Evolutionary conservation across 2,329 filamentous ascomycete genomes (phyloP).

Genomic region (Didymella keratinophila): DNA sequence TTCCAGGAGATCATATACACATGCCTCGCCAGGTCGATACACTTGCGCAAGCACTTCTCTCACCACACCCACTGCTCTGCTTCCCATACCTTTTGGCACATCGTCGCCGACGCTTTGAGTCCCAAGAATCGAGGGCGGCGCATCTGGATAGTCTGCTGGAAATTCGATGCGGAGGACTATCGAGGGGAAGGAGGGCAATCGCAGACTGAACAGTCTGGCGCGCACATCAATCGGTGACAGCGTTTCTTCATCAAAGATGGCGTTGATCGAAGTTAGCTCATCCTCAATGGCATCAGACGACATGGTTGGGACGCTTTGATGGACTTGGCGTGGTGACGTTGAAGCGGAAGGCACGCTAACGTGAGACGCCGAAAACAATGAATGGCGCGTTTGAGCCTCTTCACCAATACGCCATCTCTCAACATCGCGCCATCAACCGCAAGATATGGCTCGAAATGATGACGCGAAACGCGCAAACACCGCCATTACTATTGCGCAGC

Average conservation of each 20-base stretch:
- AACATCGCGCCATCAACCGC: constrained; percentile 14
- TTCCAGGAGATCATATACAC: constrained; percentile 90
- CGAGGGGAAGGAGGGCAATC: constrained; percentile 69
- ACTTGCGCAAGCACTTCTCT: constrained; percentile 70
- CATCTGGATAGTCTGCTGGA: constrained; percentile 75
- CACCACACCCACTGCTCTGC: constrained; percentile 73
- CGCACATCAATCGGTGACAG: constrained; percentile 52
- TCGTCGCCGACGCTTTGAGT: constrained; percentile 78
- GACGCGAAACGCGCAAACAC: constrained; percentile 35
- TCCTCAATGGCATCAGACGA: constrained; percentile 64
- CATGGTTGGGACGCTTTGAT: constrained; percentile 24
- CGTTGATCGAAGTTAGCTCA: constrained; percentile 83
- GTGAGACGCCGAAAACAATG: constrained; percentile 20
- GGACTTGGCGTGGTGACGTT: constrained; percentile 25
- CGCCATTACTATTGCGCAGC: constrained; percentile 37
- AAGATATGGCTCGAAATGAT: constrained; percentile 34
- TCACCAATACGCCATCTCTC: constrained; percentile 10
- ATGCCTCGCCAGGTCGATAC: constrained; percentile 78
- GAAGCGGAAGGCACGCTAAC: constrained; percentile 23
- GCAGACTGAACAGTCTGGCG: constrained; percentile 59
- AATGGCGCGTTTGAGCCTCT: constrained; percentile 9
- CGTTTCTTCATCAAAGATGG: constrained; percentile 78
- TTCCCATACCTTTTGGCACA: constrained; percentile 74
- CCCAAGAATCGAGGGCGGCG: constrained; percentile 75
- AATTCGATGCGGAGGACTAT: constrained; percentile 70